Conservation (phyloP, 345 rosid species). For the Hypericum perforatum region DNA sequence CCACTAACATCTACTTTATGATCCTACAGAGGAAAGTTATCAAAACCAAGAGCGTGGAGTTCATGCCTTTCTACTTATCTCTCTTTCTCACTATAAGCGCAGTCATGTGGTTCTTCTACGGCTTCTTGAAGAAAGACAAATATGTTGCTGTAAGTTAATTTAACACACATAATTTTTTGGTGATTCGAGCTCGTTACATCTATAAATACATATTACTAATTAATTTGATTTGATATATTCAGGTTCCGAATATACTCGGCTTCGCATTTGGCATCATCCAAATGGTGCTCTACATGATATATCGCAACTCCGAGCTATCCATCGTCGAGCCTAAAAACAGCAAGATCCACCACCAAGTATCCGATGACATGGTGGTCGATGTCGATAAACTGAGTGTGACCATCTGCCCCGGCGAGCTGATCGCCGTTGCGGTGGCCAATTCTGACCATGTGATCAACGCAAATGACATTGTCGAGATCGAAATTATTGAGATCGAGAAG, state of each 20-base stretch:
- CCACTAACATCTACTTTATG: background rate
- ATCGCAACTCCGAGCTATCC: conserved; percentile 35
- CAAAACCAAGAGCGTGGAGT: conserved; percentile 73
- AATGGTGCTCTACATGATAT: conserved; percentile 65
- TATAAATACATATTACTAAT: background rate
- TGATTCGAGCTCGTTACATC: background rate
- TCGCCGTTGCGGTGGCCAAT: too few relatives aligned
- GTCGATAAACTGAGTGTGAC: too few relatives aligned
- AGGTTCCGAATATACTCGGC: conserved; percentile 81
- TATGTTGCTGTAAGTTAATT: conserved; percentile 56
- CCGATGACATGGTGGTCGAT: conserved; percentile 20
- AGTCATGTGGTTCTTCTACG: conserved; percentile 86
- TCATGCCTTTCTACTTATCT: conserved; percentile 66
- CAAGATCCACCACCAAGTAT: conserved; percentile 19
- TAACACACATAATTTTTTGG: background rate
- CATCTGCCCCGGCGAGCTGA: too few relatives aligned
- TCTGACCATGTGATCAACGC: too few relatives aligned
- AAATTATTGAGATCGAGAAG: too few relatives aligned
- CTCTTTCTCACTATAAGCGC: conserved; percentile 75
- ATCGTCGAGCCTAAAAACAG: conserved; percentile 1
- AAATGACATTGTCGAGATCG: too few relatives aligned
- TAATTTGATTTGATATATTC: conserved; percentile 1
- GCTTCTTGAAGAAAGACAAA: conserved; percentile 46
- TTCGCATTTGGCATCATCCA: conserved; percentile 62
- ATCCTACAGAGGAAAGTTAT: conserved; percentile 68